A percentile compares a stretch with the other conserved stretches of the same genome.
Evolutionary conservation across 345 rosid species (phyloP).

Genomic region (Eutrema yunnanense): DNA sequence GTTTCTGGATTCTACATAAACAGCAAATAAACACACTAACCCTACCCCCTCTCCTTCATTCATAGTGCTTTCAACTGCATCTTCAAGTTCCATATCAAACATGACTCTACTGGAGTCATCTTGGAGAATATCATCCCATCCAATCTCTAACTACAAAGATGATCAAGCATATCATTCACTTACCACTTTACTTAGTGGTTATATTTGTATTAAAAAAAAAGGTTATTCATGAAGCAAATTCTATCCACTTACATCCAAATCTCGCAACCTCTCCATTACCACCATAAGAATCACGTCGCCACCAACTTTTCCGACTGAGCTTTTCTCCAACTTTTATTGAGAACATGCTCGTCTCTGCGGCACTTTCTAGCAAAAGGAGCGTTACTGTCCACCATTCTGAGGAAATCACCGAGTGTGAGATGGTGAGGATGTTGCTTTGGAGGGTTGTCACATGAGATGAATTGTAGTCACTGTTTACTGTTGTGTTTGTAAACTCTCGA

Average conservation of each 20-base stretch:
- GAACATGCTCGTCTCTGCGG: constrained; percentile 60
- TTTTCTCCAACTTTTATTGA: constrained; percentile 63
- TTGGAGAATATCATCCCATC: constrained; percentile 60
- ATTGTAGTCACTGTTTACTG: constrained; percentile 89
- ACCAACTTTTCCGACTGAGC: constrained; percentile 56
- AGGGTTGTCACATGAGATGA: constrained; percentile 95
- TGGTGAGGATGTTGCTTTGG: constrained; percentile 92
- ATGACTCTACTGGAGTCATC: constrained; percentile 64
- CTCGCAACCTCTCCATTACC: constrained; percentile 61
- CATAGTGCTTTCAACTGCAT: constrained; percentile 30
- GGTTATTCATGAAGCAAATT: background rate
- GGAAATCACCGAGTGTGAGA: constrained; percentile 58
- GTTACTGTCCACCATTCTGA: constrained; percentile 63
- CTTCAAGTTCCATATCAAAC: constrained; percentile 71
- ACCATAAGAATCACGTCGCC: constrained; percentile 53
- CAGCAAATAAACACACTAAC: background rate
- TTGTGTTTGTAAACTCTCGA: constrained; percentile 74
- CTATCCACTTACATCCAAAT: constrained; percentile 60
- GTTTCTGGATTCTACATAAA: background rate
- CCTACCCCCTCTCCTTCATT: constrained; percentile 46
- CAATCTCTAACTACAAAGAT: constrained; percentile 48
- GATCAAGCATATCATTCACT: background rate
- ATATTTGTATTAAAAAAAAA: background rate
- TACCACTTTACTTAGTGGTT: background rate
- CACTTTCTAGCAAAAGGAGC: constrained; percentile 91